These are phyloP conservation scores for Fusarium nanum DNA, from an alignment of 2,329 filamentous ascomycete species.

Conservation along the genomic window DNA sequence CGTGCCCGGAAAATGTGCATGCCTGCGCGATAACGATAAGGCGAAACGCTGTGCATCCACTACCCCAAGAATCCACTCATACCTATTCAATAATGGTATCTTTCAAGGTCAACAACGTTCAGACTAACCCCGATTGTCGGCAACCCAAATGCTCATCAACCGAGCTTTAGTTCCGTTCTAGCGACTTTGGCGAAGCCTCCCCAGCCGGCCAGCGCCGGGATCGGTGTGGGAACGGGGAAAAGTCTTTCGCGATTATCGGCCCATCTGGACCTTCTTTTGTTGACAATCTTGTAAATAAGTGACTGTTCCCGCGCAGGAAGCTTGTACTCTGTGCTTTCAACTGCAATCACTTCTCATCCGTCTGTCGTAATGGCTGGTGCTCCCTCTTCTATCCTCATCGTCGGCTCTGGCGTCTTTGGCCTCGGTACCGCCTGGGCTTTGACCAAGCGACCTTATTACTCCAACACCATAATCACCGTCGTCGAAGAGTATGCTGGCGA, in stretches of 20 bases:
- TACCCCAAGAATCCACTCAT: constrained; percentile 13
- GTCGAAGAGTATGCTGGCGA: constrained; percentile 67
- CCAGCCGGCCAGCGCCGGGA: constrained; percentile 41
- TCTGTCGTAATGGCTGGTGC: constrained; percentile 47
- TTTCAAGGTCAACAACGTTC: constrained; percentile 1
- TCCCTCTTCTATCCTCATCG: constrained; percentile 70
- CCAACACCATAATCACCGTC: constrained; percentile 66
- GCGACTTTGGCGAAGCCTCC: constrained; percentile 5
- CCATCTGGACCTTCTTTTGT: constrained; percentile 23
- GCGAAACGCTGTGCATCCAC: background rate
- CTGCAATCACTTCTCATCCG: constrained; percentile 10
- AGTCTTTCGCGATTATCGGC: constrained; percentile 36
- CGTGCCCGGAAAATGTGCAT: background rate
- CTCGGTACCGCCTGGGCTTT: constrained; percentile 74
- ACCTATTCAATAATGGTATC: constrained; percentile 14
- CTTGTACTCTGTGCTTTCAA: constrained; percentile 9
- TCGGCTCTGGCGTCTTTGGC: constrained; percentile 76
- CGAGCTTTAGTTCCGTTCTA: constrained; percentile 23
- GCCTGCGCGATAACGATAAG: constrained; percentile 1
- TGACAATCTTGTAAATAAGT: constrained; percentile 28
- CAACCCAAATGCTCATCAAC: constrained; percentile 25
- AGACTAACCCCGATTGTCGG: constrained; percentile 40
- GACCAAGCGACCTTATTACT: constrained; percentile 68
- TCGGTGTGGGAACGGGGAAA: constrained; percentile 42
- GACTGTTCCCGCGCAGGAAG: constrained; percentile 9